These are phyloP conservation scores for Dicorynia guianensis DNA, from an alignment of 306 rosid species.

Conservation along the genomic window DNA sequence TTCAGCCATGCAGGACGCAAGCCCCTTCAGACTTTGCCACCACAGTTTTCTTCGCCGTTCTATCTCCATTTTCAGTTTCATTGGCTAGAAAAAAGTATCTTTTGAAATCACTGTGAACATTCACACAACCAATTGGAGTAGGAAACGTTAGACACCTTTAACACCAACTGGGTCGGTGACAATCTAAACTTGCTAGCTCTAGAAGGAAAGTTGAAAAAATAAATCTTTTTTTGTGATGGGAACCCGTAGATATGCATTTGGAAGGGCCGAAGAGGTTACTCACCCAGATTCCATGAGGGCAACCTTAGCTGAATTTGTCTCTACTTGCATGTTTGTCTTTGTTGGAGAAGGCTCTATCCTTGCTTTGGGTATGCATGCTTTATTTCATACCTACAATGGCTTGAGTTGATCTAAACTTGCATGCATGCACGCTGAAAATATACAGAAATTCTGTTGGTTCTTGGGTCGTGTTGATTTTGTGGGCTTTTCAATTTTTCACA, in stretches of 20 bases:
- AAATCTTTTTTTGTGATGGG: constrained; percentile 47
- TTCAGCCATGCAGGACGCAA: constrained; percentile 58
- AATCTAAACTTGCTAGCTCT: neutral
- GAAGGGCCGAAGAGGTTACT: constrained; percentile 75
- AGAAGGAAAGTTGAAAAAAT: neutral
- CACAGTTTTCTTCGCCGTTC: neutral
- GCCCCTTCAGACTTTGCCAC: neutral
- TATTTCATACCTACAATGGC: no score
- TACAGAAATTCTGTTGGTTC: no score
- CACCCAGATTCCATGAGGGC: constrained; percentile 88
- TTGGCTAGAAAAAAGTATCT: neutral
- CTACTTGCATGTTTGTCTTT: constrained; percentile 81
- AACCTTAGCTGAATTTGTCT: constrained; percentile 70
- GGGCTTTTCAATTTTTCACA: constrained; percentile 30
- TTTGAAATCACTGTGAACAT: no score
- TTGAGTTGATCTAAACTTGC: neutral
- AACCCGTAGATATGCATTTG: constrained; percentile 69
- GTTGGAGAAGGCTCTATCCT: constrained; percentile 87
- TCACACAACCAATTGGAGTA: neutral
- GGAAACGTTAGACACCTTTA: neutral
- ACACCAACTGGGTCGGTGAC: neutral
- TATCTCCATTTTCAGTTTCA: neutral
- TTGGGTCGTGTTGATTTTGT: neutral
- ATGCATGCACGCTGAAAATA: neutral
- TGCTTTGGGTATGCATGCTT: constrained; percentile 54